Conservation (phyloP, 345 rosid genomes). For the Cardamine occulta region DNA sequence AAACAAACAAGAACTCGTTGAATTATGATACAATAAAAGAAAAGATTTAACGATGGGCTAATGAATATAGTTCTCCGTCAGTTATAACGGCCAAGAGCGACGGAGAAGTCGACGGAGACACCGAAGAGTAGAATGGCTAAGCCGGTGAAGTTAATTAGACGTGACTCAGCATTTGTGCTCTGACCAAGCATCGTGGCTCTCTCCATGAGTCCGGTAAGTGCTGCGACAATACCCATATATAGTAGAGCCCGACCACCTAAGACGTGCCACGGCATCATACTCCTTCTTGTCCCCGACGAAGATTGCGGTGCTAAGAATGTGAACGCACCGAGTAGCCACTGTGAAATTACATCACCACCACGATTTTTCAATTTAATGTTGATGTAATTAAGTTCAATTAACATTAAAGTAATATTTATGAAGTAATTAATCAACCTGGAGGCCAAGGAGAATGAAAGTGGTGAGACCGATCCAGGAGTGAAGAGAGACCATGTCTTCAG, state of each 20-base stretch:
- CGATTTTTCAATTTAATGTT: background rate
- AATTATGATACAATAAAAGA: slow-evolving; percentile 7
- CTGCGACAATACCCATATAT: slow-evolving; percentile 75
- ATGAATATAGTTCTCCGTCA: slow-evolving; percentile 30
- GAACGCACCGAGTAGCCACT: slow-evolving; percentile 74
- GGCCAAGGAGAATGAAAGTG: slow-evolving; percentile 61
- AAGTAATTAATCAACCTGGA: slow-evolving; percentile 57
- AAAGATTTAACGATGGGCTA: background rate
- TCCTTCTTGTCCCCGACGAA: slow-evolving; percentile 19
- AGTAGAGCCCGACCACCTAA: slow-evolving; percentile 71
- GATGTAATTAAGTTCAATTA: background rate
- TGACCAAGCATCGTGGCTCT: slow-evolving; percentile 45
- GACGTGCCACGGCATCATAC: slow-evolving; percentile 72
- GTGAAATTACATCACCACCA: slow-evolving; percentile 28
- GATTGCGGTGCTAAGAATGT: slow-evolving; percentile 50
- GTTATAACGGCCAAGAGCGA: slow-evolving; percentile 65
- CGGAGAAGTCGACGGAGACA: slow-evolving; percentile 74
- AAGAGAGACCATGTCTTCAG: slow-evolving; percentile 59
- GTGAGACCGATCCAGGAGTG: slow-evolving; percentile 87
- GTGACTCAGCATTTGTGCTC: slow-evolving; percentile 49
- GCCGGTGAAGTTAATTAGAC: slow-evolving; percentile 71
- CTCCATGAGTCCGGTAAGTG: slow-evolving; percentile 79
- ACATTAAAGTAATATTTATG: background rate
- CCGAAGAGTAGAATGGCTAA: slow-evolving; percentile 74
- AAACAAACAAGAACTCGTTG: slow-evolving; percentile 12